Evolutionary conservation across 371 early-diverging fungal genomes (phyloP).

Genomic region (Zychaea mexicana): DNA sequence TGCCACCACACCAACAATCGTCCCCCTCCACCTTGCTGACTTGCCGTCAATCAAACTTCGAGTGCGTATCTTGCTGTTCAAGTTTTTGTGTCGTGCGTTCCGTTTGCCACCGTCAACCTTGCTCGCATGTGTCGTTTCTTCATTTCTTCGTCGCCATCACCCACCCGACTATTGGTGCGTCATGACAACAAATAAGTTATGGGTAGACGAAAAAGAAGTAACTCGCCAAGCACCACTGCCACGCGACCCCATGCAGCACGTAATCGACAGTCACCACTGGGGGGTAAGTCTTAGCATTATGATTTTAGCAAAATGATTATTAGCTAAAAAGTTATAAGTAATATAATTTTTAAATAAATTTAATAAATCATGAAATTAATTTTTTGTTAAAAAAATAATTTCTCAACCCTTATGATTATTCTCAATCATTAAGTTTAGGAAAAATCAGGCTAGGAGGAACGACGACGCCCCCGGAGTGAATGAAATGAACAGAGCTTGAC

Average conservation of each 20-base stretch:
- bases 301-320: too few relatives aligned
- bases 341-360: too few relatives aligned
- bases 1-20: conserved; percentile 3
- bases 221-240: neutral
- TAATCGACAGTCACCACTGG: neutral
- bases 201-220: neutral
- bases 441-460: too few relatives aligned
- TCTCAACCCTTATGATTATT: too few relatives aligned
- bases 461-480: too few relatives aligned
- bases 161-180: neutral
- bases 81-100: neutral
- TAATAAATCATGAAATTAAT: too few relatives aligned
- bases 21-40: neutral
- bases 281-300: too few relatives aligned
- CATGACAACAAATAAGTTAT: neutral
- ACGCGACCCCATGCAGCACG: neutral
- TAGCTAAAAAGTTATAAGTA: too few relatives aligned
- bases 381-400: too few relatives aligned
- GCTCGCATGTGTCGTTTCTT: neutral
- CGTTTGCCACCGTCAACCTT: neutral
- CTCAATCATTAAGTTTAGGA: too few relatives aligned
- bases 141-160: neutral
- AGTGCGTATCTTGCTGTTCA: neutral
- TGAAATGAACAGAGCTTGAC: too few relatives aligned
- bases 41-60: neutral